Percentiles rank a stretch among this genome's conserved stretches.
Evolutionary conservation across 768 basidiomycete species (phyloP).

Genomic region (Coprinopsis sp.): DNA sequence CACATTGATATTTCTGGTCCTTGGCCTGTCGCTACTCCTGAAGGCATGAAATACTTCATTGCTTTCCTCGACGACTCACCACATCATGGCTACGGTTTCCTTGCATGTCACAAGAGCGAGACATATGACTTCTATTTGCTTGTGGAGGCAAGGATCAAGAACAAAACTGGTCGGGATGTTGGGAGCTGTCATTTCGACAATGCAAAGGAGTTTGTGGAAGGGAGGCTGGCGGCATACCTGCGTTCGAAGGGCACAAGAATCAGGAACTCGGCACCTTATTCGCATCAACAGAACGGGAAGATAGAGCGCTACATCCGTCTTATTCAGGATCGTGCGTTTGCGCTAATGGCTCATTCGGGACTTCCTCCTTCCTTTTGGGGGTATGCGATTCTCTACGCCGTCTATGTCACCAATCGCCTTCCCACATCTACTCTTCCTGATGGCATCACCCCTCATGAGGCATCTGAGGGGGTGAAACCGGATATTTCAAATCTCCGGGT

Average conservation of each 20-base stretch:
- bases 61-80: no score
- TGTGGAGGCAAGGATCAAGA: no score
- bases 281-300: constrained; percentile 31
- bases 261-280: constrained; percentile 18
- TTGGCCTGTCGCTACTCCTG: constrained; percentile 12
- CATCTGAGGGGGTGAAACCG: constrained; percentile 19
- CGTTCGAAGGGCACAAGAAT: background rate
- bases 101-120: no score
- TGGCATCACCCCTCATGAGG: no score
- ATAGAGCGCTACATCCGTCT: constrained; percentile 25
- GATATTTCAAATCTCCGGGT: constrained; percentile 24
- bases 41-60: constrained; percentile 10
- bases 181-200: no score
- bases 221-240: background rate
- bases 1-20: constrained; percentile 25
- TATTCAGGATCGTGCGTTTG: constrained; percentile 18
- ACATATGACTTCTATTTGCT: no score
- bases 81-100: no score
- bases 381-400: constrained; percentile 17
- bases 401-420: constrained; percentile 20
- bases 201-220: background rate
- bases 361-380: constrained; percentile 22
- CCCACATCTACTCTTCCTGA: constrained; percentile 21
- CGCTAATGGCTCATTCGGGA: constrained; percentile 23
- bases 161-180: no score